These are phyloP conservation scores for Sclerotinia nivalis DNA, from an alignment of 2,329 filamentous ascomycete species.

Conservation along the genomic window DNA sequence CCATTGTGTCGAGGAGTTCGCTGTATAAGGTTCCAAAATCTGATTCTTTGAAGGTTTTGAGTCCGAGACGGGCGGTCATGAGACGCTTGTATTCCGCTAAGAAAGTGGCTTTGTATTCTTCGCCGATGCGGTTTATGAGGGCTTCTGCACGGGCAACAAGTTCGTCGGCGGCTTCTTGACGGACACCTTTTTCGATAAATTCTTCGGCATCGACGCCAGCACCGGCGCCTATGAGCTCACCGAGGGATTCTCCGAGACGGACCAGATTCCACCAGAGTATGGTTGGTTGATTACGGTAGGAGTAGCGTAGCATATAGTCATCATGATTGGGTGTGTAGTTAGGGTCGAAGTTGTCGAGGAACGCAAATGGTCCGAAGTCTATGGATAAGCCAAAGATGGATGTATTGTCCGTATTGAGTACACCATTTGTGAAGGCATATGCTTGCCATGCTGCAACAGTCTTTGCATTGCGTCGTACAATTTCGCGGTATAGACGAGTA, in stretches of 20 bases:
- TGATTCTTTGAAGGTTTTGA: conserved; percentile 65
- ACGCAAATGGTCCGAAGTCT: conserved; percentile 96
- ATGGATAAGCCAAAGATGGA: conserved; percentile 86
- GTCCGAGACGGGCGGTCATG: conserved; percentile 77
- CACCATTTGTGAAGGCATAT: conserved; percentile 99
- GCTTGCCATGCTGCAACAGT: conserved; percentile 95
- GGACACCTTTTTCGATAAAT: conserved; percentile 73
- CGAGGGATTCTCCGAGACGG: conserved; percentile 82
- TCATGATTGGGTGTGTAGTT: conserved; percentile 96
- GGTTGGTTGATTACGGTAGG: conserved; percentile 89
- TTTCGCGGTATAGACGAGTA: conserved; percentile 80
- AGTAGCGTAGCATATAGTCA: conserved; percentile 82
- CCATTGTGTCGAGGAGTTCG: conserved; percentile 78
- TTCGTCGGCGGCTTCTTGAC: conserved; percentile 65
- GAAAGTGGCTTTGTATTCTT: conserved; percentile 88
- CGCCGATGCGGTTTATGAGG: conserved; percentile 75
- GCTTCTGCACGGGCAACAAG: conserved; percentile 79
- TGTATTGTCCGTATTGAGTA: conserved; percentile 97
- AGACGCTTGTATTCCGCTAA: conserved; percentile 84
- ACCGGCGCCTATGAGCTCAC: conserved; percentile 82
- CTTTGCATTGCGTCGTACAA: conserved; percentile 79
- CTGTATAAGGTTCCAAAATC: conserved; percentile 84
- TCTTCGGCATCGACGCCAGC: conserved; percentile 66
- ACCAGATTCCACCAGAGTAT: conserved; percentile 99
- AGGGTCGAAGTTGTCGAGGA: conserved; percentile 96